These are phyloP conservation scores for Amoebophrya sp. DNA, from an alignment of 169 alveolate species.

Conservation along the genomic window DNA sequence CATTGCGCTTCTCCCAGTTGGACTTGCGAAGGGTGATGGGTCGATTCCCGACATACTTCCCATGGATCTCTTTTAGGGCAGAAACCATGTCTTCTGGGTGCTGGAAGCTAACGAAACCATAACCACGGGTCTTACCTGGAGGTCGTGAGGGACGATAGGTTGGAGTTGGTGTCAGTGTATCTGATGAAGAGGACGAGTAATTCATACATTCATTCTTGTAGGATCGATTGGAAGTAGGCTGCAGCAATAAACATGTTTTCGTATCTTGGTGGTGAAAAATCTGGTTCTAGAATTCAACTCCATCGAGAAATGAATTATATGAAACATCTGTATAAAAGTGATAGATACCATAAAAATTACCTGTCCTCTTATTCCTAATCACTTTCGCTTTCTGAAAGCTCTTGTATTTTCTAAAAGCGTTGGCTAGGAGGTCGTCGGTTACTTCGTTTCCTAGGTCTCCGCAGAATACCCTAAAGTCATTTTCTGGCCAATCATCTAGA, in stretches of 20 bases:
- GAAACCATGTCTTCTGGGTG: constrained; percentile 71
- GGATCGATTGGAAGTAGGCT: neutral
- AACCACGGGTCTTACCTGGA: neutral
- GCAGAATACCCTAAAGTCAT: constrained; percentile 85
- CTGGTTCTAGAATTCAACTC: neutral
- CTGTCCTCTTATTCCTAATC: constrained; percentile 81
- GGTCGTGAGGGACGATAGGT: neutral
- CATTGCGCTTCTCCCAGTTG: constrained; percentile 64
- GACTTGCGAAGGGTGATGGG: constrained; percentile 73
- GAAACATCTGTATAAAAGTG: constrained; percentile 65
- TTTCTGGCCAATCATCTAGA: constrained; percentile 90
- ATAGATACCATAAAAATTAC: constrained; percentile 72
- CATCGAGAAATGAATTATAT: constrained; percentile 42
- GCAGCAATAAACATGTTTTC: neutral
- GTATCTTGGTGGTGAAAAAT: neutral
- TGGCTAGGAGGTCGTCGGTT: constrained; percentile 85
- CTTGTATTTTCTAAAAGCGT: constrained; percentile 85
- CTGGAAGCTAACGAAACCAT: constrained; percentile 73
- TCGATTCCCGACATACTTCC: constrained; percentile 72
- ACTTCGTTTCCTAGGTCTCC: constrained; percentile 96
- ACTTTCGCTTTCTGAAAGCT: constrained; percentile 74
- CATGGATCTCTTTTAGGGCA: constrained; percentile 79
- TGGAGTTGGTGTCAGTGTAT: neutral
- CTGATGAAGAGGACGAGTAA: neutral
- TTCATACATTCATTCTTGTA: neutral